Evolutionary conservation across 1,284 basidiomycete genomes (phyloP), one percentile per base, ranked within the genome.

Genomic region (Ganoderma lingzhi): DNA sequence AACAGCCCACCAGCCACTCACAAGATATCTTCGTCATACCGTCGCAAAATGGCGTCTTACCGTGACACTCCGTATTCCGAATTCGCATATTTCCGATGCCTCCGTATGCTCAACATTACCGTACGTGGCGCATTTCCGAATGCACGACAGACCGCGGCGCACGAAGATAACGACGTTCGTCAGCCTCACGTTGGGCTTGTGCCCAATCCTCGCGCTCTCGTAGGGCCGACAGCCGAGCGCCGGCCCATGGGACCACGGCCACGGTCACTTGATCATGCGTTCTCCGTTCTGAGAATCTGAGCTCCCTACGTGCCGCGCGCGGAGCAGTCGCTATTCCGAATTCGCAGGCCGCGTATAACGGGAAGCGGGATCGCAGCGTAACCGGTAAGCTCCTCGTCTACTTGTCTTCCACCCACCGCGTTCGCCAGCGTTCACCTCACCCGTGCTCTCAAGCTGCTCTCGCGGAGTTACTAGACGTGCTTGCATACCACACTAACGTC

Each of bases 221-320:
- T 71, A 71, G 70, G 72, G 53, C 51, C 62, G 66, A 35, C 55
- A 51, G 53, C 61, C 55, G 59, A 58, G 59, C 62, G 70, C 64
- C 66, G 59, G 66, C 72, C 65, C 10, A 28, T 51, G 48, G 48
- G 48, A 51, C 45, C 45, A 51, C 48, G 48, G 68, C 70, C 70
- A 70, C 72, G 70, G 68, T 73, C 72, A 73, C 67, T 69, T 71
- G 70, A 73, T 62, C 53, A 51, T 41, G 44, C 67, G 44, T 17
- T 8, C 61, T 60, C 15, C n/a, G 61, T 51, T 41, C 51, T 35
- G 39, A 23, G 48, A 23, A 23, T 37, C 9, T 23, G 39, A 23
- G 48, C 41, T 51, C 51, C 12, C 53, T 32, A 2, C 53, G 6
- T 56, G 30, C 32, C 32, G 53, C 14, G 30, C 10, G 23, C 48